Conservation (phyloP, 2,329 filamentous ascomycete species). For the Aspergillus neoniger region DNA sequence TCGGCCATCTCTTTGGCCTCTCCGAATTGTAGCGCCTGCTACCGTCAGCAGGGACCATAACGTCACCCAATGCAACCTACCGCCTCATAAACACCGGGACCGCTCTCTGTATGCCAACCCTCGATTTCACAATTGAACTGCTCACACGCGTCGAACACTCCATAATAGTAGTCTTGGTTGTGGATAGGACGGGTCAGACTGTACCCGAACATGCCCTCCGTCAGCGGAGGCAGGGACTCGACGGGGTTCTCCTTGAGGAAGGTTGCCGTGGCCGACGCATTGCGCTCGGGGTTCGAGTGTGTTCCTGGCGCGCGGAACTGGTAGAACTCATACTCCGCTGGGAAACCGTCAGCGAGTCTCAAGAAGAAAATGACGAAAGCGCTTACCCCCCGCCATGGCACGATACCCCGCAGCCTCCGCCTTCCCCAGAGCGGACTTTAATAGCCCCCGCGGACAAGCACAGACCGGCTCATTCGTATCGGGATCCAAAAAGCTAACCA, state of each 20-base stretch:
- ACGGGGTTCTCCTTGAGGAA: slow-evolving; percentile 75
- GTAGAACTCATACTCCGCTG: slow-evolving; percentile 94
- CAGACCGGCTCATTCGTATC: slow-evolving; percentile 71
- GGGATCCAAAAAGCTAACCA: slow-evolving; percentile 81
- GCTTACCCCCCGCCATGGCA: slow-evolving; percentile 85
- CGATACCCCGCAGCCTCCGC: slow-evolving; percentile 68
- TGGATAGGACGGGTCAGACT: slow-evolving; percentile 82
- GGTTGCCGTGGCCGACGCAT: slow-evolving; percentile 68
- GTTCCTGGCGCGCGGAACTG: slow-evolving; percentile 72
- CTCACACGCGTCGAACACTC: slow-evolving; percentile 77
- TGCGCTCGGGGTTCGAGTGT: slow-evolving; percentile 54
- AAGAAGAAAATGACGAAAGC: too few species aligned
- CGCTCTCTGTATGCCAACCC: slow-evolving; percentile 94
- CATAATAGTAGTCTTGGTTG: slow-evolving; percentile 91
- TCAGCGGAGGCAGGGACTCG: slow-evolving; percentile 72
- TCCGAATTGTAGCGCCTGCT: slow-evolving; percentile 76
- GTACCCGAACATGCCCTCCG: slow-evolving; percentile 96
- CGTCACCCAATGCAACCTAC: slow-evolving; percentile 45
- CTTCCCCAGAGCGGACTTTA: slow-evolving; percentile 69
- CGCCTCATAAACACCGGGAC: slow-evolving; percentile 92
- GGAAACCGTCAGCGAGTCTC: slow-evolving; percentile 16
- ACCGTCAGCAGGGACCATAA: slow-evolving; percentile 21
- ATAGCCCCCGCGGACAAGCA: slow-evolving; percentile 75
- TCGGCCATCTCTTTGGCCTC: slow-evolving; percentile 90
- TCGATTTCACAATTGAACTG: slow-evolving; percentile 81